Percentiles rank a stretch among this genome's conserved stretches.
phyloP scores from a whole-genome alignment of 495 filamentous ascomycete species.

The Xylaria intraflava region DNA sequence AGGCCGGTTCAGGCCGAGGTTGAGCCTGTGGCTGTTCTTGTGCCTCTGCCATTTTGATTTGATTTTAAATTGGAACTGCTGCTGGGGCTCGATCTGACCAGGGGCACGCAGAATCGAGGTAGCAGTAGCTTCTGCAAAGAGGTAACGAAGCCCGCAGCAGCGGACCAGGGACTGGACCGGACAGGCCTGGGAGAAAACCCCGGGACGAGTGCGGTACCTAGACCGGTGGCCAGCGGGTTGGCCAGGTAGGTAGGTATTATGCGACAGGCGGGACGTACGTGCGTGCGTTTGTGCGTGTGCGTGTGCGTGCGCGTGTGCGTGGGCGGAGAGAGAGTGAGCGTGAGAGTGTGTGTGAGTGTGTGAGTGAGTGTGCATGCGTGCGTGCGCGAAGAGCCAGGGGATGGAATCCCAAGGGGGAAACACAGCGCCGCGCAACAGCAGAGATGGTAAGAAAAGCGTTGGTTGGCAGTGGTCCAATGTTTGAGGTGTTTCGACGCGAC shows the following conservation, averaged over 20 bases:
- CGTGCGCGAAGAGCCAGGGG: slow-evolving; percentile 13
- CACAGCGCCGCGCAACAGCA: slow-evolving; percentile 21
- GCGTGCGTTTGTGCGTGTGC: slow-evolving; percentile 4
- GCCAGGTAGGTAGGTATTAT: background rate
- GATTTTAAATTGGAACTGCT: slow-evolving; percentile 33
- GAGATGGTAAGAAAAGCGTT: slow-evolving; percentile 24
- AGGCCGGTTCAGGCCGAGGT: slow-evolving; percentile 34
- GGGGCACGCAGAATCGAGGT: slow-evolving; percentile 28
- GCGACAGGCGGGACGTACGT: slow-evolving; percentile 16
- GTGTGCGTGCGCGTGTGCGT: background rate
- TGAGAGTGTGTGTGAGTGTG: slow-evolving; percentile 2
- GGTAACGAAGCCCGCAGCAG: slow-evolving; percentile 26
- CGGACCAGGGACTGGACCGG: slow-evolving; percentile 19
- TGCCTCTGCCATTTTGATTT: slow-evolving; percentile 34
- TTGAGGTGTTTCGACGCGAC: slow-evolving; percentile 35
- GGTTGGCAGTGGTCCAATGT: slow-evolving; percentile 29
- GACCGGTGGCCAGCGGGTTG: slow-evolving; percentile 13
- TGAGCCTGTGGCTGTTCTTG: slow-evolving; percentile 33
- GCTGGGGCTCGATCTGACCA: slow-evolving; percentile 29
- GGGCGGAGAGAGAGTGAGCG: slow-evolving; percentile 1
- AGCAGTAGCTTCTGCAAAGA: slow-evolving; percentile 24
- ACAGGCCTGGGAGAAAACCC: slow-evolving; percentile 13
- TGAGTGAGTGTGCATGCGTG: slow-evolving; percentile 3
- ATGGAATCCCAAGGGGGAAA: slow-evolving; percentile 12
- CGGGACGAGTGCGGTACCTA: slow-evolving; percentile 14